Conservation (phyloP, 73 alveolate genomes). For the Tetrahymena malaccensis region DNA sequence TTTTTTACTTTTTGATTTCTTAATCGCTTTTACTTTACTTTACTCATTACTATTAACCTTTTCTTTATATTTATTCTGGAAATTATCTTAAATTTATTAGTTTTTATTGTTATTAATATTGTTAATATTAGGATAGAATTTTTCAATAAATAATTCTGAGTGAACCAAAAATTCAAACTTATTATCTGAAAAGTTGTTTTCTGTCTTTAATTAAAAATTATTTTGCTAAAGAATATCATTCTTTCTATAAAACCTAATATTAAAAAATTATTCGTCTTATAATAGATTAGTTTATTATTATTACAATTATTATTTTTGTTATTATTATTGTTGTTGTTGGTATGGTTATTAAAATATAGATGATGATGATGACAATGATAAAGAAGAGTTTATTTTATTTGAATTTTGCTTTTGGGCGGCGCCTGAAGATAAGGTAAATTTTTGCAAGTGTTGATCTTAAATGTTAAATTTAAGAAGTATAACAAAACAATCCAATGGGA, state of each 20-base stretch:
- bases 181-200: neutral
- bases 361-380: too few species aligned
- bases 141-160: neutral
- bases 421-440: neutral
- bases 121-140: neutral
- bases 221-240: neutral
- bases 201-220: too few species aligned
- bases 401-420: neutral
- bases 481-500: neutral
- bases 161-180: neutral
- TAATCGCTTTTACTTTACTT: too few species aligned
- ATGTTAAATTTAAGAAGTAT: neutral
- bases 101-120: neutral
- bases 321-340: too few species aligned
- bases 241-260: neutral
- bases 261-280: too few species aligned
- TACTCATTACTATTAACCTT: too few species aligned
- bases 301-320: too few species aligned
- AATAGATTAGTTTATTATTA: too few species aligned
- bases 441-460: neutral
- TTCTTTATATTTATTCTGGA: too few species aligned
- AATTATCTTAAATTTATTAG: neutral
- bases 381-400: neutral
- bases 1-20: too few species aligned
- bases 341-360: too few species aligned